Base-by-base conservation (phyloP, 768 basidiomycete species). In the Arthromyces matolae region DNA sequence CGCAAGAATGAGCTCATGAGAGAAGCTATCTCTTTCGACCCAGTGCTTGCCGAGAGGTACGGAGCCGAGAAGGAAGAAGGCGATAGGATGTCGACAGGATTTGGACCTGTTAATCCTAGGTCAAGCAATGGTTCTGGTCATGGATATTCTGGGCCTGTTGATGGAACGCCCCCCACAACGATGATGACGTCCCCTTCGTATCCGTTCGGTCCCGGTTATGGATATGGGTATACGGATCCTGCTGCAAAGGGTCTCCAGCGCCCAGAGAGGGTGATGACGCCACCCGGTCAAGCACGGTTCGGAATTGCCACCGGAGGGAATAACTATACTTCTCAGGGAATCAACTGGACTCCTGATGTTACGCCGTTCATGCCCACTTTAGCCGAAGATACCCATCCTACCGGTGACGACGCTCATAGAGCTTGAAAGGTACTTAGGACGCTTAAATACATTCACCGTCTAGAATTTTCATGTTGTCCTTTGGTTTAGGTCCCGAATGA, bases 11-110 rank as follows among this genome's bases (percentile, higher is more conserved):
- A 64, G 47, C 66, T 69, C 52, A 61, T 65, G 36, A 60, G 73
- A 3, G 73, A 76, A 13, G 77, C 80, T 0, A 62, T 82, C 16
- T 73, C 72, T 5, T 83, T 83, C 51, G 78, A 82, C 47, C 64
- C 80, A 56, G 42, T 61, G 47, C 51, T 60, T 32, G 52, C 63
- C 13, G 54, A 53, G 23, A 45, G 50, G 16, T 53, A 55, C 23
- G 36, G 45, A 18, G 48, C 35, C n/a, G 61, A 63, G 24, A 41
- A 22, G 23, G 62, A 63, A 42, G 65, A 62, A 44, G 59, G n/a
- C n/a, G n/a, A 54, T 42, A 53, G 52, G 36, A 47, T 43, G 34
- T 50, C 57, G 9, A 42, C 45, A 36, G 35, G 58, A 56, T 43
- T 50, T 53, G 48, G 36, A 19, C n/a, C n/a, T n/a, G n/a, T n/a